A percentile compares a stretch with the other conserved stretches of the same genome.
phyloP scores from a whole-genome alignment of 75 land plant species.

The Pseudotsuga menziesii region DNA sequence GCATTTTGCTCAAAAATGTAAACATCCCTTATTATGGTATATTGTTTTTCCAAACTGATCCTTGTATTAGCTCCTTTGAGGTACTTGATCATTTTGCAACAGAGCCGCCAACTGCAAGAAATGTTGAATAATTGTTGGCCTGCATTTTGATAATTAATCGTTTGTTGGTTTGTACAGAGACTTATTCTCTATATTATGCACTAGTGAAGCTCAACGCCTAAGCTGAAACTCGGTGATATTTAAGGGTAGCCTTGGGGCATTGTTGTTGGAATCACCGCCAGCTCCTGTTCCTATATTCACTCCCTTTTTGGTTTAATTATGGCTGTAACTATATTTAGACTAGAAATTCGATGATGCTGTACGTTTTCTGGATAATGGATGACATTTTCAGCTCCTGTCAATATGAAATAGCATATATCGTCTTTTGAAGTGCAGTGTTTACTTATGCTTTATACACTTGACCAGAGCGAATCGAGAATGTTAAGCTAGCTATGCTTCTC shows the following conservation, averaged over 20 bases:
- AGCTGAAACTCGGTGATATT: background rate
- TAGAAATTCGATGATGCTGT: background rate
- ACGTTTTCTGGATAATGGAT: background rate
- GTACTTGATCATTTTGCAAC: background rate
- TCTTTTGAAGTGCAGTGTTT: too few relatives aligned
- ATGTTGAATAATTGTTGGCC: background rate
- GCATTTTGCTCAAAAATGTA: constrained; percentile 3
- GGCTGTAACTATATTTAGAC: background rate
- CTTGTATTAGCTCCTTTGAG: background rate
- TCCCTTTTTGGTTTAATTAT: background rate
- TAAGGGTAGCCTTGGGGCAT: background rate
- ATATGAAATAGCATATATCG: too few relatives aligned
- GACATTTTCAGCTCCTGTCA: background rate
- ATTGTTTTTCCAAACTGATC: background rate
- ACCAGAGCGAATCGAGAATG: too few relatives aligned
- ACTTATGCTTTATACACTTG: too few relatives aligned
- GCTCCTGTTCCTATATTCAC: background rate
- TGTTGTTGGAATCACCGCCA: background rate
- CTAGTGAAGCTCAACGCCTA: background rate
- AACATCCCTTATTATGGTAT: background rate
- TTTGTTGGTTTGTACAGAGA: constrained; percentile 3
- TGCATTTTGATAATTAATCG: background rate
- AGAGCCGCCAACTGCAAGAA: background rate
- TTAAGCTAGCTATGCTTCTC: too few relatives aligned
- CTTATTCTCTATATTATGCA: constrained; percentile 2